Evolutionary conservation across 495 filamentous ascomycete species (phyloP), one percentile per base, ranked within the genome.

Genomic region (Arthonia radiata): DNA sequence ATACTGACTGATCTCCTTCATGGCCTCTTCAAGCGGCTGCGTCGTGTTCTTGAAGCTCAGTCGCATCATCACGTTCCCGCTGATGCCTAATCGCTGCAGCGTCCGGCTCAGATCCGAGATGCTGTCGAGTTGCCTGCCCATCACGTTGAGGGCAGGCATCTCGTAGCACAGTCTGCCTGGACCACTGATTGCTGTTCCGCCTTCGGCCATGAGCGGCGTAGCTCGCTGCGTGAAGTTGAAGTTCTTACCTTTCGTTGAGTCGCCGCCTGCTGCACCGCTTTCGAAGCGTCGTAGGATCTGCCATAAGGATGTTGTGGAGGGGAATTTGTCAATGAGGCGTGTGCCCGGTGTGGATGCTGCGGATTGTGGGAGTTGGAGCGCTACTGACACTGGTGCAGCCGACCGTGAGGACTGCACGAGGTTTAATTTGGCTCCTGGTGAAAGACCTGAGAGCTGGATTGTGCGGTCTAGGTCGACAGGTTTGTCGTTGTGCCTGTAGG

Each of bases 71-170:
- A 72, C 62, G 44, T 60, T 77, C 4, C 86, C 83, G 26, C 62
- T 68, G 38, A 81, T 71, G 1, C 86, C 86, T 17, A 92, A 48
- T 38, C 90, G 73, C n/a, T 66, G 66, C 15, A 94, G 44, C 0
- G 74, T 79, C 52, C 83, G 83, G 42, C 91, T 77, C 27, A 93
- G 47, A 39, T 90, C 82, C 11, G 56, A 57, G 38, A 93, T 72
- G 1, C 55, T 66, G 4, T 65, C 63, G 7, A 86, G 45, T 33
- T 82, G 77, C 31, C 76, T 59, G 7, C 68, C 74, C 54, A 90
- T 62, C 27, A 90, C 59, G 28, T 74, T 65, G 19, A 93, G 41
- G n/a, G 77, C 65, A 0, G 86, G 86, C 26, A 61, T 71, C 49
- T 92, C 77, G 38, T 89, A 89, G 43, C 71, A 72, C 26, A 97